Evolutionary conservation across 208 protist genomes (phyloP), one percentile per base, ranked within the genome.

Genomic region (Borovskyia barvae): DNA sequence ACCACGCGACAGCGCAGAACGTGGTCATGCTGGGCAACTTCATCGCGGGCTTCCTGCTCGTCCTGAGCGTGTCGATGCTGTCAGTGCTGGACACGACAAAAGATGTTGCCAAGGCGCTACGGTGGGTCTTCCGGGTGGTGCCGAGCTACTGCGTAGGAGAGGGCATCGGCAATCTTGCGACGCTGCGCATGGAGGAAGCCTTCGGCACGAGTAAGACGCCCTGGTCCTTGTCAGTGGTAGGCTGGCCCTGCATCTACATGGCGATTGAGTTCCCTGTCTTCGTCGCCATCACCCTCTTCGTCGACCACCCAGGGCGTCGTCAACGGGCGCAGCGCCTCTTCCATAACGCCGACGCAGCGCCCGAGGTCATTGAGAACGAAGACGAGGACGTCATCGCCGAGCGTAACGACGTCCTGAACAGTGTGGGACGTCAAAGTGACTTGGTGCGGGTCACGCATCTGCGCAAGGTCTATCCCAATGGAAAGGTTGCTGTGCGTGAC

Each of bases 91-190:
- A 66, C 43, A 59, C 48, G 14, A 90, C 80, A 1, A 47, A 87
- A 43, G 32, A 75, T 2, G 67, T 74, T 5, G 65, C 62, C 15
- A 53, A 70, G 14, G 57, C 52, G 7, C 51, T 93, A 24, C 49
- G 63, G 3, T 87, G 75, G 66, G 37, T 76, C 43, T 92, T 87
- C 66, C 82, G 85, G 14, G 24, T 90, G 14, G 61, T 92, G 35
- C 89, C 89, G 17, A 72, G 67, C 43, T 95, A 79, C 69, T 90
- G 75, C 53, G 65, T 92, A 22, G 75, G 82, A 26, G 85, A 94
- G 58, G 85, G 80, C 32, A 85, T 94, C 69, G 60, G 80, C 65
- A 82, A 78, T 46, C 66, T 94, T 9, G 62, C 80, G 3, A 19
- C 63, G 20, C 51, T 81, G 33, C 46, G 45, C 42, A 39, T 66